Conservation (phyloP, 2,329 filamentous ascomycete genomes). For the Lomentospora prolificans region DNA sequence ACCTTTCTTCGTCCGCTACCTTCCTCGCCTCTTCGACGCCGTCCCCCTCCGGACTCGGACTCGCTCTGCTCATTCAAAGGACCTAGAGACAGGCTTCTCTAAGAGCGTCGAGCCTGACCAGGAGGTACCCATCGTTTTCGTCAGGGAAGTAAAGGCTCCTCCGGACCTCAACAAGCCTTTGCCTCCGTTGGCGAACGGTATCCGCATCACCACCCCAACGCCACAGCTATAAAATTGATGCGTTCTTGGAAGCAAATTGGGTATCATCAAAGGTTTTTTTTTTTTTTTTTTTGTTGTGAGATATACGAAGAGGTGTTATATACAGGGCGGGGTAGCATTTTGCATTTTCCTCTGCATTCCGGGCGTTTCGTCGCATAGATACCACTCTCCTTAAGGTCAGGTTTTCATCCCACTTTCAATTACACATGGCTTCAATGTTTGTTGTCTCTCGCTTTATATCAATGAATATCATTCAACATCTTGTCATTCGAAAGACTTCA, state of each 20-base stretch:
- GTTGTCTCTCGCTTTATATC: neutral
- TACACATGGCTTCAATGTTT: too few species aligned
- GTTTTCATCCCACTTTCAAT: too few species aligned
- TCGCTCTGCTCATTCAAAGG: too few species aligned
- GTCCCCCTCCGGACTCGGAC: neutral
- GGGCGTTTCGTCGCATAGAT: neutral
- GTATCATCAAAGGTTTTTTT: neutral
- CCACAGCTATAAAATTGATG: too few species aligned
- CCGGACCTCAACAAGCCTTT: constrained; percentile 20
- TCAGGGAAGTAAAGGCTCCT: neutral
- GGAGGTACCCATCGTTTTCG: neutral
- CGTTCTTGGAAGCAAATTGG: too few species aligned
- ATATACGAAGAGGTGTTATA: too few species aligned
- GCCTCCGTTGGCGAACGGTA: constrained; percentile 13
- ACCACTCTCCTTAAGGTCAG: neutral
- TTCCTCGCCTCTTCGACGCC: constrained; percentile 20
- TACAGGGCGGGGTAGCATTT: too few species aligned
- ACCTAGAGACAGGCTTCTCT: neutral
- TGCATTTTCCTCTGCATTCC: too few species aligned
- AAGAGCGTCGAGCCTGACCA: neutral
- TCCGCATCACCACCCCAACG: too few species aligned
- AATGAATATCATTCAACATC: too few species aligned
- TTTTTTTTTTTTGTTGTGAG: too few species aligned
- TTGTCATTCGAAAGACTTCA: too few species aligned
- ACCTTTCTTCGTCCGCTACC: constrained; percentile 29